These are phyloP conservation scores for Wickerhamomyces ciferrii DNA, from an alignment of 805 yeast species.

Conservation along the genomic window DNA sequence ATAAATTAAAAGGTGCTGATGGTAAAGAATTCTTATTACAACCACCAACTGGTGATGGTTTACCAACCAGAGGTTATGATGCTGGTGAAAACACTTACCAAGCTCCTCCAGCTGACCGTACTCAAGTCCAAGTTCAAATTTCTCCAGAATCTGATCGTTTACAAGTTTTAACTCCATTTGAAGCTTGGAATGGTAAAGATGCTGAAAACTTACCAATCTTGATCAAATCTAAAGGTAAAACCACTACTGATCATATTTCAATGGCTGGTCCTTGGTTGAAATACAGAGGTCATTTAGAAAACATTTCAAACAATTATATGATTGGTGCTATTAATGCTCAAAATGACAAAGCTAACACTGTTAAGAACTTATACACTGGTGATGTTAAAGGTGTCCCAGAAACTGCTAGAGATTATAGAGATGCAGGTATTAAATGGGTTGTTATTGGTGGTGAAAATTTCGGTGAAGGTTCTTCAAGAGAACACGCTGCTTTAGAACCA, in stretches of 20 bases:
- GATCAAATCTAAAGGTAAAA: slow-evolving; percentile 94
- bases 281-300: slow-evolving; percentile 99
- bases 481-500: slow-evolving; percentile 99
- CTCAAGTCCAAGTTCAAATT: slow-evolving; percentile 66
- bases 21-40: slow-evolving; percentile 87
- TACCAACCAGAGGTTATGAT: slow-evolving; percentile 87
- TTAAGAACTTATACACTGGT: slow-evolving; percentile 89
- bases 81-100: slow-evolving; percentile 93
- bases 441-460: slow-evolving; percentile 98
- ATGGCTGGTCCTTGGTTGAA: slow-evolving; percentile 99
- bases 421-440: slow-evolving; percentile 89
- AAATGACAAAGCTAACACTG: slow-evolving; percentile 89
- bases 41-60: slow-evolving; percentile 87
- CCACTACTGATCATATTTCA: slow-evolving; percentile 98
- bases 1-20: slow-evolving; percentile 77
- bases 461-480: slow-evolving; percentile 99
- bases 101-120: slow-evolving; percentile 91
- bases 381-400: slow-evolving; percentile 94
- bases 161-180: slow-evolving; percentile 90
- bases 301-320: slow-evolving; percentile 98
- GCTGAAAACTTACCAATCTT: slow-evolving; percentile 84
- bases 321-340: slow-evolving; percentile 98
- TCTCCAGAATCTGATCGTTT: slow-evolving; percentile 93
- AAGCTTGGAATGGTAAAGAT: slow-evolving; percentile 96
- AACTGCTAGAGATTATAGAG: slow-evolving; percentile 93